A percentile compares a stretch with the other conserved stretches of the same genome.
Evolutionary conservation across 106 monocot species (phyloP).

Genomic region (Apostasia shenzhenica): DNA sequence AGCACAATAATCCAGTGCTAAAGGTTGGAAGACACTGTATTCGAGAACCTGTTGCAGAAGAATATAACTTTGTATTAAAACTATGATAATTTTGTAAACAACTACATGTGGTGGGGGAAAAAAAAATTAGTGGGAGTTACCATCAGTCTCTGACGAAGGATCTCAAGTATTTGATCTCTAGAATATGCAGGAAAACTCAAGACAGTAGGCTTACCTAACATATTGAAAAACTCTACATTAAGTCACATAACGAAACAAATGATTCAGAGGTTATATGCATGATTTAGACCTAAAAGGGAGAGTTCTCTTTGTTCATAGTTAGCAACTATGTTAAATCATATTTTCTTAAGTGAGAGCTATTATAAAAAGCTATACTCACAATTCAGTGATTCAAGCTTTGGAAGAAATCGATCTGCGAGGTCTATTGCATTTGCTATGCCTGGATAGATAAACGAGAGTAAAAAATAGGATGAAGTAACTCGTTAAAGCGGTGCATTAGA

Average conservation of each 20-base stretch:
- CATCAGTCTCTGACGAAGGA: conserved; percentile 77
- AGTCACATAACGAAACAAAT: too few relatives aligned
- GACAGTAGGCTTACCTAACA: conserved; percentile 67
- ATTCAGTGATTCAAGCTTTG: conserved; percentile 85
- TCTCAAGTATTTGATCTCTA: conserved; percentile 80
- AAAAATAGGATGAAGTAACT: background rate
- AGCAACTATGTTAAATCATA: too few relatives aligned
- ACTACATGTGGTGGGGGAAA: background rate
- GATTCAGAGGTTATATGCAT: too few relatives aligned
- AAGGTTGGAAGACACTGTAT: conserved; percentile 65
- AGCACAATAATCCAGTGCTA: conserved; percentile 85
- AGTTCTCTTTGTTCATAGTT: too few relatives aligned
- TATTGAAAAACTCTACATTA: background rate
- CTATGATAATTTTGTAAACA: background rate
- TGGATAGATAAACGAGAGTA: conserved; percentile 19
- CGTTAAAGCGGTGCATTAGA: too few relatives aligned
- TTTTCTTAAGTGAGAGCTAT: too few relatives aligned
- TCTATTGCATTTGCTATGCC: conserved; percentile 98
- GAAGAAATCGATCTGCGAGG: conserved; percentile 92
- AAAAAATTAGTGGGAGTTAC: conserved; percentile 28
- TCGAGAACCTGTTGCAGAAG: conserved; percentile 49
- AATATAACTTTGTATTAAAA: conserved; percentile 1
- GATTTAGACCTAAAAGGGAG: too few relatives aligned
- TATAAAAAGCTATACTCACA: conserved; percentile 36
- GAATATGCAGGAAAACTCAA: conserved; percentile 78